Base-by-base conservation (phyloP, 495 filamentous ascomycete genomes). In the Tuber magnatum region DNA sequence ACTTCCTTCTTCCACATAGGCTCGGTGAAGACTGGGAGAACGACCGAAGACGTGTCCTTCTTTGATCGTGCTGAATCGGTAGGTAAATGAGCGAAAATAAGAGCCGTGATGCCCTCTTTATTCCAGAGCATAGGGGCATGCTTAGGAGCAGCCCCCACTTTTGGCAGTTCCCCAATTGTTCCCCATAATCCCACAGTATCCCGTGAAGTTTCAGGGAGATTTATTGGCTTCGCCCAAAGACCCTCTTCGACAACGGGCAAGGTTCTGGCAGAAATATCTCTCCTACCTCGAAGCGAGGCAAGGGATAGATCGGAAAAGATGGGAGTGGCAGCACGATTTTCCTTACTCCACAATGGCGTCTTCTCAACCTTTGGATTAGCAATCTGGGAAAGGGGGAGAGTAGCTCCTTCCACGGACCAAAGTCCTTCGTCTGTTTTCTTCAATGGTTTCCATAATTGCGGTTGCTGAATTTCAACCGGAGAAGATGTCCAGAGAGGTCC, bases 1-100 rank as follows among this genome's bases (percentile, higher is more conserved):
- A 70, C 51, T 32, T 46, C 69, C 46, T 70, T 80, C 44, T 74
- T 80, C 78, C 78, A 80, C 78, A 80, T 79, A n/a, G 74, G 75
- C 74, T 80, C 78, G 1, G 74, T 77, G 74, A 80, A 80, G 9
- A 69, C 69, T 10, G 78, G 78, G 41, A 80, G 78, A 24, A 70
- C 69, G 48, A 70, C 28, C 3, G 68, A 70, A 20, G 78, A 77
- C 22, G 70, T 51, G n/a, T 77, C 78, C 39, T 74, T 80, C 69
- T 80, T 80, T 41, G 74, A 73, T n/a, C 78, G 78, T 24, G 69
- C 72, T 22, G 76, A 78, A 46, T 78, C 76, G n/a, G 71, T 38
- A 1, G 77, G 51, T 40, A 79, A 9, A 42, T 75, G 61, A 20
- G 77, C 76, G 28, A 79, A 79, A 32, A 79, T 75, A 12, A 72